Conservation (phyloP, 108 stramenopile genomes). For the Pseudonitzschia multistriata region DNA sequence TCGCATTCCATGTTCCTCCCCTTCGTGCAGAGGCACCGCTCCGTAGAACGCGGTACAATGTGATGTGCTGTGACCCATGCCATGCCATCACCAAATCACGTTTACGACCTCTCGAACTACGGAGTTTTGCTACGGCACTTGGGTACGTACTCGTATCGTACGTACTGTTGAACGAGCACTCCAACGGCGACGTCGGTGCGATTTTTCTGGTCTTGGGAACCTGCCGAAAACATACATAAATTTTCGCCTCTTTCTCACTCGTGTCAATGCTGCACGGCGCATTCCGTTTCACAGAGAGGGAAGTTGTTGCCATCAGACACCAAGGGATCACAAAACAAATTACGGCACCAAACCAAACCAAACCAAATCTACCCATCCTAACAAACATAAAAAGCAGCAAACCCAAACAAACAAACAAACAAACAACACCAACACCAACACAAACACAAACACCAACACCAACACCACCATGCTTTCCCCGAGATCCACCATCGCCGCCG, state of each 20-base stretch:
- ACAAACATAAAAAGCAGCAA: background rate
- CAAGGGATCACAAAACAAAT: background rate
- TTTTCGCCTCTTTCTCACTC: background rate
- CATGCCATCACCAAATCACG: too few species aligned
- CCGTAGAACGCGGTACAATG: too few species aligned
- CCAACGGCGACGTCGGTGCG: background rate
- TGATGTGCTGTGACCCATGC: too few species aligned
- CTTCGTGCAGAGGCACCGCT: too few species aligned
- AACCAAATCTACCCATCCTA: too few species aligned
- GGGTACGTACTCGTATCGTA: too few species aligned
- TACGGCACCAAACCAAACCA: background rate
- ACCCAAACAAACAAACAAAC: background rate
- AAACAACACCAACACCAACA: background rate
- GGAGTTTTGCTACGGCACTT: too few species aligned
- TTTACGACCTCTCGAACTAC: too few species aligned
- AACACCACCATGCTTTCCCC: background rate
- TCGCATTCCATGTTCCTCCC: too few species aligned
- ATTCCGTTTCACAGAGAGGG: too few species aligned
- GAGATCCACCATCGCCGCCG: background rate
- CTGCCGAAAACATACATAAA: background rate
- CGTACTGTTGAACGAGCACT: background rate
- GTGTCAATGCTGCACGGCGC: too few species aligned
- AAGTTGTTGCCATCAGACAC: background rate
- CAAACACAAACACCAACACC: background rate
- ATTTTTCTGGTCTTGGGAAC: background rate